phyloP scores from a whole-genome alignment of 306 rosid species.

The Medicago lupulina region DNA sequence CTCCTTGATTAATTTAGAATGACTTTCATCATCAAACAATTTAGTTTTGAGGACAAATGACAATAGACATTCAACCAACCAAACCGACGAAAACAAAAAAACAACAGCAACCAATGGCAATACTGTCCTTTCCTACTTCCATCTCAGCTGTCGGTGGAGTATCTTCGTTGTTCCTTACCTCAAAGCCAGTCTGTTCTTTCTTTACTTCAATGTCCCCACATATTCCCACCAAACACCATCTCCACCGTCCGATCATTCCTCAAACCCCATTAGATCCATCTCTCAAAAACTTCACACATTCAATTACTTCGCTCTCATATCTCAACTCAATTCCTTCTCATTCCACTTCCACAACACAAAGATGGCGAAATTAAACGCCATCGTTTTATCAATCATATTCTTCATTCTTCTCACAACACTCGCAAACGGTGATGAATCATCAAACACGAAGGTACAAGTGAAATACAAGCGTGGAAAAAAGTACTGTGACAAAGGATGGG shows the following conservation, averaged over 20 bases:
- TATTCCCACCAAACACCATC: not conserved
- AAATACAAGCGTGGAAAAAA: constrained; percentile 71
- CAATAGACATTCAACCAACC: not conserved
- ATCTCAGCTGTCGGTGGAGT: constrained; percentile 11
- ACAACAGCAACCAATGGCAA: not conserved
- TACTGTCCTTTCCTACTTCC: not conserved
- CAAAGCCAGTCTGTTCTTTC: constrained; percentile 17
- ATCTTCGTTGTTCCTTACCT: not conserved
- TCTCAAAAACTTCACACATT: not conserved
- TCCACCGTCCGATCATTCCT: constrained; percentile 23
- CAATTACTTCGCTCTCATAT: too few relatives aligned
- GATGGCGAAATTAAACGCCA: constrained; percentile 7
- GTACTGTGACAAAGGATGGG: constrained; percentile 82
- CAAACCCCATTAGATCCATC: too few relatives aligned
- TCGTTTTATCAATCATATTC: not conserved
- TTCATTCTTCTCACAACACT: constrained; percentile 12
- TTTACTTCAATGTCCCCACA: constrained; percentile 1
- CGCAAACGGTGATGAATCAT: constrained; percentile 52
- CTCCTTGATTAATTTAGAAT: too few relatives aligned
- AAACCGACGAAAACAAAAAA: not conserved
- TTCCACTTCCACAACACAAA: constrained; percentile 5
- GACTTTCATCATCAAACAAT: too few relatives aligned
- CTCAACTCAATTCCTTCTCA: too few relatives aligned
- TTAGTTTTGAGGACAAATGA: too few relatives aligned
- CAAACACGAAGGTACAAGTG: constrained; percentile 47